These are phyloP conservation scores for Diddensiella santjacobensis DNA, from an alignment of 805 yeast species.

Conservation along the genomic window DNA sequence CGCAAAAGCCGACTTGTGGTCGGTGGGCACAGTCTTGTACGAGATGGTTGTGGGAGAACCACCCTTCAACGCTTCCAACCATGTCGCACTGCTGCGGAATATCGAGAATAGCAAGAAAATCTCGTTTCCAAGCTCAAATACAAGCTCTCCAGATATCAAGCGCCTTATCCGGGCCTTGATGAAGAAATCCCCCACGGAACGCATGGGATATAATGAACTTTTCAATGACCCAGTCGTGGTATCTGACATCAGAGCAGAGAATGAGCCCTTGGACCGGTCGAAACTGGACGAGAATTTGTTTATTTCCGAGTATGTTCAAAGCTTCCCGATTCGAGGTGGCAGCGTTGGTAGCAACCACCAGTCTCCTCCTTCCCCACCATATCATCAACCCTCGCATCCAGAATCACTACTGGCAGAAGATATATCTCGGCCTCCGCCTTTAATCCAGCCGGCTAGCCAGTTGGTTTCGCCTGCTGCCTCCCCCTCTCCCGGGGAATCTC, in stretches of 20 bases:
- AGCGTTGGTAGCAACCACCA: neutral
- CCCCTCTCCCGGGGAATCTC: constrained; percentile 24
- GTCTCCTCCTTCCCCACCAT: neutral
- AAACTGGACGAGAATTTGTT: constrained; percentile 73
- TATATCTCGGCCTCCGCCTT: neutral
- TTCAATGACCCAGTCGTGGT: constrained; percentile 68
- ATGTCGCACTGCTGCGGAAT: constrained; percentile 79
- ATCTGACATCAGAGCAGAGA: constrained; percentile 39
- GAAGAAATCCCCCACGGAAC: constrained; percentile 78
- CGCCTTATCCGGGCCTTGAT: constrained; percentile 69
- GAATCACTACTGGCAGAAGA: no score
- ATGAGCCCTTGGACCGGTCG: constrained; percentile 57
- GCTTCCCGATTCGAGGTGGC: constrained; percentile 1
- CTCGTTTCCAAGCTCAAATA: constrained; percentile 64
- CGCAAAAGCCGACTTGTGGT: constrained; percentile 97
- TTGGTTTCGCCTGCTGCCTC: constrained; percentile 10
- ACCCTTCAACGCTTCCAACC: constrained; percentile 91
- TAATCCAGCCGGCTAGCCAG: neutral
- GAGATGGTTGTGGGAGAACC: constrained; percentile 98
- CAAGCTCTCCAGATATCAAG: constrained; percentile 60
- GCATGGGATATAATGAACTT: constrained; percentile 86
- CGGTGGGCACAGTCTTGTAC: constrained; percentile 92
- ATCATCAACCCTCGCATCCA: constrained; percentile 5
- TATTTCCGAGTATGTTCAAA: constrained; percentile 69
- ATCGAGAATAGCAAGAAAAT: constrained; percentile 82